Base-by-base conservation (phyloP, 2,329 filamentous ascomycete species). In the Diaporthe citriasiana region DNA sequence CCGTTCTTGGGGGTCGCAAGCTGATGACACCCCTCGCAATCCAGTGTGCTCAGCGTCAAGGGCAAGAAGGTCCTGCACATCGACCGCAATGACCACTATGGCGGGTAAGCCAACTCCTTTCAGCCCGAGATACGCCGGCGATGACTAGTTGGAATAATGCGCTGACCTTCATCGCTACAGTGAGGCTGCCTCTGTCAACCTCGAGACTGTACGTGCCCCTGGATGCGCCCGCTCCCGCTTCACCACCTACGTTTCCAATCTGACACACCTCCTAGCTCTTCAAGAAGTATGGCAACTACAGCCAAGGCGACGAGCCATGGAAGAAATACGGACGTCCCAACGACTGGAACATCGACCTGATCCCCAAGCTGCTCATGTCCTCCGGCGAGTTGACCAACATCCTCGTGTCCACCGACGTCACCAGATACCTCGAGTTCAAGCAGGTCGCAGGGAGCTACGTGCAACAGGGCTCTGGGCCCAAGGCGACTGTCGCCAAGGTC, bases 41-140 rank as follows among this genome's bases (percentile, higher is more conserved):
- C 75, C 80, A 95, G 95, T 85, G 95, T 99, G 76, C 88, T 98
- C 83, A 98, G 95, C 88, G 96, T 98, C 81, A 98, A 98, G 89
- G 96, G 96, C 85, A 96, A 97, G 90, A 98, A 98, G 89, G 97
- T 99, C 82, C 91, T 99, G 78, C 97, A 99, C 88, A 98, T 99
- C 84, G 97, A 98, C 87, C 93, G 95, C 83, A 98, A 98, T 84
- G 95, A 97, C 84, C 95, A 98, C 88, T 98, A 98, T 82, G 97
- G 97, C 90, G 97, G 95, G 95, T 97, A 87, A 81, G 93, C 89
- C 75, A 72, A 75, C 33, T 40, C 9, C 78, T 80, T 68, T 79
- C 77, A 71, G 19, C 27, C 59, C 47, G 22, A 63, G 15, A 22
- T 19, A 10, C 10, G 10, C 50, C 19, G 72, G 38, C 38, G 3